These are phyloP conservation scores for Bryum argenteum DNA, from an alignment of 225 moss, liverwort and hornwort genomes.

Conservation along the genomic window DNA sequence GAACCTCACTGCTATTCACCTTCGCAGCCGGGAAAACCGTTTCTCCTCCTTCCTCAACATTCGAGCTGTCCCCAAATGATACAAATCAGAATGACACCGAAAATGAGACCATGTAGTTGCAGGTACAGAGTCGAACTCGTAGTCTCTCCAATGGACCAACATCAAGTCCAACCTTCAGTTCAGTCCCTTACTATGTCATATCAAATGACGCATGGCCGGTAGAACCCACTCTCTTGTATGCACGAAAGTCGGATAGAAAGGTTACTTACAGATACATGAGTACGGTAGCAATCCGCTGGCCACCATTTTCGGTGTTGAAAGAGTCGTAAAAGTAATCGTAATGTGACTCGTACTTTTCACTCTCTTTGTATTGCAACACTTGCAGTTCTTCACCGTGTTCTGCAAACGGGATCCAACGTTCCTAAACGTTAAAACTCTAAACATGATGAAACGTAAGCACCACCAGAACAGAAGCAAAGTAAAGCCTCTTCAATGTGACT, in stretches of 20 bases:
- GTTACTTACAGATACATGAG: slow-evolving; percentile 92
- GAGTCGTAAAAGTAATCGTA: slow-evolving; percentile 97
- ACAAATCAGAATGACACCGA: slow-evolving; percentile 12
- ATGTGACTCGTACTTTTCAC: slow-evolving; percentile 94
- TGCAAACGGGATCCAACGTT: slow-evolving; percentile 38
- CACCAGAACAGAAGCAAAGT: neutral
- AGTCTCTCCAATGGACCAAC: slow-evolving; percentile 1
- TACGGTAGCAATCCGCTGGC: slow-evolving; percentile 93
- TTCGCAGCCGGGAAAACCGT: slow-evolving; percentile 93
- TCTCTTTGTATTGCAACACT: slow-evolving; percentile 93
- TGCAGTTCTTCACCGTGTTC: slow-evolving; percentile 99
- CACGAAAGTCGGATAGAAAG: neutral
- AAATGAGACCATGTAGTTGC: neutral
- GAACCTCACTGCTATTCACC: slow-evolving; percentile 66
- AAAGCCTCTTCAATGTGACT: neutral
- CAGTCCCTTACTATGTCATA: neutral
- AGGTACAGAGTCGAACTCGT: neutral
- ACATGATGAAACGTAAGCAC: slow-evolving; percentile 6
- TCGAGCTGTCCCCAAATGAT: slow-evolving; percentile 62
- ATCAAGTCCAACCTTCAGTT: neutral
- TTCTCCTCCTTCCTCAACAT: slow-evolving; percentile 95
- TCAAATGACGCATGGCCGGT: neutral
- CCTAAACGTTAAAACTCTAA: neutral
- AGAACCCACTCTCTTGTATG: neutral
- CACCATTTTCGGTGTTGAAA: slow-evolving; percentile 93